Evolutionary conservation across 495 filamentous ascomycete species (phyloP).

Genomic region (Friedmanniomyces endolithicus): DNA sequence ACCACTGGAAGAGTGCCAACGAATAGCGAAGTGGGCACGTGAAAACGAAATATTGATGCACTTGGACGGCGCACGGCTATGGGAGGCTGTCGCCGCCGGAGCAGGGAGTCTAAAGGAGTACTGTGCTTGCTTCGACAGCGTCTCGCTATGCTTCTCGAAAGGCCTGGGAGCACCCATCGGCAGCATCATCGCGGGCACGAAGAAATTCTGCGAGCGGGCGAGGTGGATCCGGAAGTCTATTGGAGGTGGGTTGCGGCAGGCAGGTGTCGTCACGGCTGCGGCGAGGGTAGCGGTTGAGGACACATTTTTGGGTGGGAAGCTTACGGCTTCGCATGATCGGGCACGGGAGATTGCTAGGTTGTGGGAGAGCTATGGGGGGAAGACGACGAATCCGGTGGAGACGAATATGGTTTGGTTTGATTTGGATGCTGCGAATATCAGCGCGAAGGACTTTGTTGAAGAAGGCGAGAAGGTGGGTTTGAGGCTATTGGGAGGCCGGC

Average conservation of each 20-base stretch:
- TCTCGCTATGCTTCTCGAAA: conserved; percentile 79
- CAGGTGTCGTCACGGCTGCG: conserved; percentile 47
- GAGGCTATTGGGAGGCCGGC: conserved; percentile 37
- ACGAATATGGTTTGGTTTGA: conserved; percentile 96
- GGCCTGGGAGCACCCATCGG: conserved; percentile 82
- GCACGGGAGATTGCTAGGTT: conserved; percentile 50
- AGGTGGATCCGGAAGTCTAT: conserved; percentile 73
- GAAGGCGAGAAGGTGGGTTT: conserved; percentile 43
- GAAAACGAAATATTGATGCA: conserved; percentile 59
- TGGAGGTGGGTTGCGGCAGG: conserved; percentile 70
- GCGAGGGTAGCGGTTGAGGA: conserved; percentile 51
- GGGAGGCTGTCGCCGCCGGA: conserved; percentile 33
- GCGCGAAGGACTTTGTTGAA: conserved; percentile 34
- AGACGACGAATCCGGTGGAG: conserved; percentile 50
- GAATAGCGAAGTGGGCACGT: conserved; percentile 59
- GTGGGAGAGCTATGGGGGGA: conserved; percentile 44
- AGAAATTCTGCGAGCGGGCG: conserved; percentile 55
- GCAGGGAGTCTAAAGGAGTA: conserved; percentile 48
- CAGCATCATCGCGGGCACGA: conserved; percentile 58
- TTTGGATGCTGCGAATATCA: conserved; percentile 42
- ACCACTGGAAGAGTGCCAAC: conserved; percentile 55
- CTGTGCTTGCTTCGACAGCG: conserved; percentile 60
- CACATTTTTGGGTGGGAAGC: conserved; percentile 57
- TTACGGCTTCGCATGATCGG: conserved; percentile 47
- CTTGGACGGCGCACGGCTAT: conserved; percentile 74